A percentile compares a stretch with the other conserved stretches of the same genome.
phyloP scores from a whole-genome alignment of 2,329 filamentous ascomycete species.

The Alternaria panax region DNA sequence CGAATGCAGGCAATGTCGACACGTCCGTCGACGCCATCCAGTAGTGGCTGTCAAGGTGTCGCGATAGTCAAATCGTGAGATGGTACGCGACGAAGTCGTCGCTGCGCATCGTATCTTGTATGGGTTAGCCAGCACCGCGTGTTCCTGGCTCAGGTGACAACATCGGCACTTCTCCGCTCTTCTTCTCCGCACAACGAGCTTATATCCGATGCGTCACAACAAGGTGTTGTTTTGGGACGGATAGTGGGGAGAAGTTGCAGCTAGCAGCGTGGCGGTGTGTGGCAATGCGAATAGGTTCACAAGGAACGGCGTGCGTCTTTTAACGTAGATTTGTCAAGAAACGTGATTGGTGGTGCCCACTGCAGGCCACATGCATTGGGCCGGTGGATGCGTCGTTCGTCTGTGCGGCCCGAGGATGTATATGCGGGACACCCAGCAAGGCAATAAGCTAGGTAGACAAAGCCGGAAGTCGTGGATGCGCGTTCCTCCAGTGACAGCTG shows the following conservation, averaged over 20 bases:
- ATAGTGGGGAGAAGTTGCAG: neutral
- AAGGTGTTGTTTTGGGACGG: slow-evolving; percentile 1
- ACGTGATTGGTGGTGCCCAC: slow-evolving; percentile 7
- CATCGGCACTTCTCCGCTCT: neutral
- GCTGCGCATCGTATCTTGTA: neutral
- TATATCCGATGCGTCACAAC: slow-evolving; percentile 1
- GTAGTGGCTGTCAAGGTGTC: neutral
- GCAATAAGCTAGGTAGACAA: slow-evolving; percentile 14
- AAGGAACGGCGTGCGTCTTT: slow-evolving; percentile 10
- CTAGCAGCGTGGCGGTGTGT: slow-evolving; percentile 11
- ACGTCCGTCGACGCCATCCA: neutral
- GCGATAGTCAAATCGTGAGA: neutral
- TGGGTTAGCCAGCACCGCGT: neutral
- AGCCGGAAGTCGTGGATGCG: slow-evolving; percentile 20
- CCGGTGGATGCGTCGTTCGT: slow-evolving; percentile 5
- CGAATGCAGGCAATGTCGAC: neutral
- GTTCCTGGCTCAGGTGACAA: neutral
- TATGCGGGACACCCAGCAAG: slow-evolving; percentile 8
- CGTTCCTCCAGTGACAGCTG: slow-evolving; percentile 21
- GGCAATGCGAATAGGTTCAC: slow-evolving; percentile 9
- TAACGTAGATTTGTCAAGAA: slow-evolving; percentile 2
- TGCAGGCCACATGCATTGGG: slow-evolving; percentile 2
- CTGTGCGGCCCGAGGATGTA: slow-evolving; percentile 17
- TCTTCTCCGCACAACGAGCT: slow-evolving; percentile 1
- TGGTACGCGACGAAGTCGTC: neutral